Base-by-base conservation (phyloP, 2,329 filamentous ascomycete species). In the Ascochyta viciae-villosae region DNA sequence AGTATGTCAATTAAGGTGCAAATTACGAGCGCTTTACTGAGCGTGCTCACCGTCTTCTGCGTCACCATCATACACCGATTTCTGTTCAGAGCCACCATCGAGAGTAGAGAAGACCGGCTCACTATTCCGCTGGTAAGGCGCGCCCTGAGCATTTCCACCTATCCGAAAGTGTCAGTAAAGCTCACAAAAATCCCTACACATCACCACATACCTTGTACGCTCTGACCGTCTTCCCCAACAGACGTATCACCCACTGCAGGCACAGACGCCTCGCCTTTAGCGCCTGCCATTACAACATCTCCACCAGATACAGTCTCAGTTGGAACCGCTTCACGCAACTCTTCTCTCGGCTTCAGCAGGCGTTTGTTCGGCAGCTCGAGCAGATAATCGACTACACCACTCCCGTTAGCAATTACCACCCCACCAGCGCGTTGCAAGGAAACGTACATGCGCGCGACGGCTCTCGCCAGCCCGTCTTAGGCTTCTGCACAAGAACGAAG, bases 401-500 rank as follows among this genome's bases (percentile, higher is more conserved):
- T 15, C 4, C 3, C 2, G 12, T 44, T 43, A 51, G 40, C 13
- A 23, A 40, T 3, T 3, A 15, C 5, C 6, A 13, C 8, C 16
- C 19, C 19, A 3, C 0, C 1, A 16, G 26, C 10, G 13, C 10
- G 6, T 2, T 10, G n/a, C 2, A 15, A n/a, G 16, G 3, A 10
- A 15, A 42, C 35, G 1, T 46, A 55, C 52, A 9, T 2, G 37
- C 35, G 3, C 35, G 52, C 13, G 13, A 2, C 12, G 52, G 52
- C 41, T 55, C 52, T 15, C 29, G 22, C 52, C 52, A 55, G 23
- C 35, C 41, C 3, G 52, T 55, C 19, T 38, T 45, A 19, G 46
- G 52, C 35, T 35, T 35, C 1, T 12, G 24, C n/a, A 13, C n/a
- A 15, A 19, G 16, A 7, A 45, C 13, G 3, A 26, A 37, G 4